Base-by-base conservation (phyloP, 1,284 basidiomycete genomes). In the Grifola frondosa region DNA sequence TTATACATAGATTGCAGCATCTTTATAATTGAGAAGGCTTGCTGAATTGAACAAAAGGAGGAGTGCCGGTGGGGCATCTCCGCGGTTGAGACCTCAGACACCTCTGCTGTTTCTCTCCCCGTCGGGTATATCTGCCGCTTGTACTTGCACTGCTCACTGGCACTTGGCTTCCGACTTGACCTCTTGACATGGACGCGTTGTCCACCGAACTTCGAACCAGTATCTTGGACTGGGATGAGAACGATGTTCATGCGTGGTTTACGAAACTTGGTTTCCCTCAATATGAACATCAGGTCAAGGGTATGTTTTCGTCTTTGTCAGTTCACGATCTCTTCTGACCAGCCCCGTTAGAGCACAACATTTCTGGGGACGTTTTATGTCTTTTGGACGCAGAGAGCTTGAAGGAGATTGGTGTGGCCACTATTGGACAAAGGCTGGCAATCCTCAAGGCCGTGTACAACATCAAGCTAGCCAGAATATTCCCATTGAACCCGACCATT, bases 371-470 rank as follows among this genome's bases (percentile, higher is more conserved):
- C 53, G 83, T 92, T 2, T 75, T 97, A 13, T 81, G 86, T 48
- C 73, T 88, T 55, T 75, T 97, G 31, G 88, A 93, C 63, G 77
- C 83, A 35, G 88, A 93, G 31, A 68, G 80, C 3, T 78, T 97
- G 52, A 91, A 89, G 65, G 84, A 89, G 42, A 71, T 97, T 45
- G 94, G 94, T 6, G 80, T 97, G 34, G 61, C 78, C 16, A 90
- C 86, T 26, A 80, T 97, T 52, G 93, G 94, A 7, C 92, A 96
- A 67, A 75, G 94, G 35, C 69, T 97, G 17, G 75, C 87, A 24
- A 91, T 97, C 50, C 79, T 97, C 58, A 92, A 92, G 64, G 84
- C 88, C 36, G 83, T 97, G 46, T 97, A 95, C 69, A 81, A 84
- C 48, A 71, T 91, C 54, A 97, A 97, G 66, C 69, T 92, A 39